Evolutionary conservation across 345 rosid species (phyloP).

Genomic region (Gossypioides kirkii): DNA sequence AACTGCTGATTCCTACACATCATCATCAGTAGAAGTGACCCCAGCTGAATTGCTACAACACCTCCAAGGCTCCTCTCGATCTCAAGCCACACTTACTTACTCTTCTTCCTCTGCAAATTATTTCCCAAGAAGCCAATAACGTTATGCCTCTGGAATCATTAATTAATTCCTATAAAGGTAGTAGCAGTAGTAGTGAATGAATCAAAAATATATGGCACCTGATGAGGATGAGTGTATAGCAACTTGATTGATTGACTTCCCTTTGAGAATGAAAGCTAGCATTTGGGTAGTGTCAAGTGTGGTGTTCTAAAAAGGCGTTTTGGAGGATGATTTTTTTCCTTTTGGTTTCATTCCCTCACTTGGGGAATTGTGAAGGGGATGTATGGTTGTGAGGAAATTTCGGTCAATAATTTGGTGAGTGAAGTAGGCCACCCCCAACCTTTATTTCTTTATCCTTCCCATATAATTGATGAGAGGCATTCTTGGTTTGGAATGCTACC

Average conservation of each 20-base stretch:
- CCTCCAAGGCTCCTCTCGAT: constrained; percentile 35
- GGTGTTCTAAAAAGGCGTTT: neutral
- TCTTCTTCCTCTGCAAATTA: constrained; percentile 40
- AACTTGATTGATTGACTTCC: constrained; percentile 4
- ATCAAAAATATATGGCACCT: neutral
- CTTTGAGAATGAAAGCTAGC: neutral
- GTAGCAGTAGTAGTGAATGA: neutral
- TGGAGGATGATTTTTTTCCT: neutral
- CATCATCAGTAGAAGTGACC: constrained; percentile 34
- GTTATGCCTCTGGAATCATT: neutral
- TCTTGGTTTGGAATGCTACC: neutral
- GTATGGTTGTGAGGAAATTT: constrained; percentile 11
- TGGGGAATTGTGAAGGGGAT: neutral
- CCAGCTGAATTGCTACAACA: constrained; percentile 38
- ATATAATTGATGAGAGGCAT: neutral
- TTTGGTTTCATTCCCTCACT: too few relatives aligned
- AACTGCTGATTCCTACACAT: constrained; percentile 2
- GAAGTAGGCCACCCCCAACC: neutral
- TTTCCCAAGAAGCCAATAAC: constrained; percentile 20
- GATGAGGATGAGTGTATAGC: constrained; percentile 8
- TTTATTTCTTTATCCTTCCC: neutral
- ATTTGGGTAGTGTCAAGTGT: neutral
- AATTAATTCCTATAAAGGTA: neutral
- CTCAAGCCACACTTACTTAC: constrained; percentile 33
- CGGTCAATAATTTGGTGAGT: neutral